Base-by-base conservation (phyloP, 148 eudicot species). In the Hydrangea macrophylla region DNA sequence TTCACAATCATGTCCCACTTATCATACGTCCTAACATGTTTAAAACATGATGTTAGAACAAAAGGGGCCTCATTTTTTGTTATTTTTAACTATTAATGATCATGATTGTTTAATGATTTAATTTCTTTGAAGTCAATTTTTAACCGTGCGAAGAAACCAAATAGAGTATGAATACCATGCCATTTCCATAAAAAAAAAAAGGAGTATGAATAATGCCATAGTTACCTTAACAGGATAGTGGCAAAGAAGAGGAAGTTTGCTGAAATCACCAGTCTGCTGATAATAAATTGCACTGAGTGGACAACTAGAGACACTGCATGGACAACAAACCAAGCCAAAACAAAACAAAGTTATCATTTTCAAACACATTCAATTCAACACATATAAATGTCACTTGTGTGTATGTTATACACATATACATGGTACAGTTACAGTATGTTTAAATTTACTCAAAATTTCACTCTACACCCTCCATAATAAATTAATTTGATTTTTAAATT, bases 171-270 rank as follows among this genome's bases (percentile, higher is more conserved):
- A 5, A 15, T 54, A 23, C 17, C 8, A 9, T 17, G n/a, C n/a
- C n/a, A 24, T 39, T 20, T 69, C 22, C 24, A 39, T 48, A 18
- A 48, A 15, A 48, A 15, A 48, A 11, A 42, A 11, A 42, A 11
- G 17, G 17, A 42, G 18, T 42, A 42, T 42, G 11, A 2, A 42
- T 5, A 42, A 42, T 13, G 40, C 2, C 1, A 22, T 27, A 23
- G 57, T 64, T 67, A 92, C 98, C 98, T 92, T 89, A 30, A 92
- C 88, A 40, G 98, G 98, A 59, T 92, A 92, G 81, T 92, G 98
- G 67, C 98, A 92, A 12, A 92, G 89, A 57, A 92, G 93, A 24
- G 98, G 98, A 42, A 92, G 89, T 9, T 70, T 30, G 42, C 86
- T 85, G 0, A 87, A 55, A 81, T 92, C 98, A 13, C 98, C 98